Evolutionary conservation across 129 eudicot species (phyloP).

Genomic region (Flaveria linearis): DNA sequence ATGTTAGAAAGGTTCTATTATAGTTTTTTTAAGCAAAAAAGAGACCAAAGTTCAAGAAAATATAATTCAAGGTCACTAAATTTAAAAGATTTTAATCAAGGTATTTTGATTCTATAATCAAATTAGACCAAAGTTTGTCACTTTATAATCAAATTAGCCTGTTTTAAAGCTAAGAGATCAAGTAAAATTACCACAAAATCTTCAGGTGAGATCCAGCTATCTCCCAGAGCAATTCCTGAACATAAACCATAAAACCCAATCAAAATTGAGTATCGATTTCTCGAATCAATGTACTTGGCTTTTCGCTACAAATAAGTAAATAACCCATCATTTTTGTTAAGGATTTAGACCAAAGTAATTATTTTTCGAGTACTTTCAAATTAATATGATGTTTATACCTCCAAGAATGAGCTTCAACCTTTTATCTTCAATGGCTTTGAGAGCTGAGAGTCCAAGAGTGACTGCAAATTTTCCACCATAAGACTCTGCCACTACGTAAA

Average conservation of each 20-base stretch:
- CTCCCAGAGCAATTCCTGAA: conserved; percentile 83
- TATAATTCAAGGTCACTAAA: background rate
- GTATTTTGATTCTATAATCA: background rate
- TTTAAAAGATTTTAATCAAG: background rate
- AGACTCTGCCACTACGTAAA: conserved; percentile 82
- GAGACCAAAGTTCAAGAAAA: conserved; percentile 1
- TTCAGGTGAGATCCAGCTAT: conserved; percentile 91
- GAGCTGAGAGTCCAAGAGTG: conserved; percentile 73
- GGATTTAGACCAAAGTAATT: background rate
- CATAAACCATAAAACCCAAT: background rate
- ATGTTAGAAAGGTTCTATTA: conserved; percentile 1
- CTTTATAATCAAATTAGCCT: background rate
- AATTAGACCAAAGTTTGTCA: background rate
- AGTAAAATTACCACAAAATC: conserved; percentile 55
- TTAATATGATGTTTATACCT: conserved; percentile 41
- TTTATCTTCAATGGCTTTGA: conserved; percentile 60
- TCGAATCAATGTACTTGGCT: background rate
- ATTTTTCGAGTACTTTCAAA: background rate
- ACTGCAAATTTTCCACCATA: conserved; percentile 86
- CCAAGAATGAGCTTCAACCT: conserved; percentile 65
- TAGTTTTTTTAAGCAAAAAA: background rate
- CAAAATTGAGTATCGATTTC: background rate
- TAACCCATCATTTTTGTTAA: background rate
- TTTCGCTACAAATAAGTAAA: background rate
- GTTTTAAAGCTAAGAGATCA: background rate